Evolutionary conservation across 2,329 filamentous ascomycete species (phyloP), one percentile per base, ranked within the genome.

Genomic region (Chrysoporthe deuterocubensis): DNA sequence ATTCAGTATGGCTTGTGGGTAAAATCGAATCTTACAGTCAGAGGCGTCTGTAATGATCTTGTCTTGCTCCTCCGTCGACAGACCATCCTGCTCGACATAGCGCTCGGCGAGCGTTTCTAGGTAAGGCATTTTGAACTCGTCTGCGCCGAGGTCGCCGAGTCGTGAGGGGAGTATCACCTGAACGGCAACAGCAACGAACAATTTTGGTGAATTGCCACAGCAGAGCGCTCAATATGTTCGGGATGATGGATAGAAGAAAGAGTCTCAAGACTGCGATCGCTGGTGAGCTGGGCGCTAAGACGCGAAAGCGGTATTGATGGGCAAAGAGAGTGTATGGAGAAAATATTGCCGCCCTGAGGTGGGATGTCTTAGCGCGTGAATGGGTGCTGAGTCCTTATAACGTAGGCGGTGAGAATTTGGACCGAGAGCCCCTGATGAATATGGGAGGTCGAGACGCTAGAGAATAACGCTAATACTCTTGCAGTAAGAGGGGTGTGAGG

Each of bases 401-500:
- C 37, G 66, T 37, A 70, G 68, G 68, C 68, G 68, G 68, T 70
- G 66, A 61, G 52, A 26, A 1, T 5, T 21, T 6, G 11, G 2
- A 4, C 3, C 40, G 13, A 26, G 57, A 18, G 21, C n/a, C 2
- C 2, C 8, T 50, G 50, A 34, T 18, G 50, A 21, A 11, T 42
- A 42, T 32, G n/a, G 43, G 60, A 13, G 21, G n/a, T 42, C 13
- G 40, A 8, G 16, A 43, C 21, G 58, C 63, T 58, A 26, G 40
- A 18, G 14, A 46, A 42, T 13, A 42, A 11, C 37, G 61, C 64
- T 69, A 40, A 14, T 8, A 34, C 59, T 57, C n/a, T 46, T 65
- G 2, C 1, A 34, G 68, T 57, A 68, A 65, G 68, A 70, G 68
- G 68, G 68, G 68, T 44, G 68, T 57, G 66, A 65, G 68, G 68